A percentile compares a stretch with the other conserved stretches of the same genome.
These are phyloP conservation scores for Castanea sativa DNA, from an alignment of 306 rosid genomes.

Conservation along the genomic window DNA sequence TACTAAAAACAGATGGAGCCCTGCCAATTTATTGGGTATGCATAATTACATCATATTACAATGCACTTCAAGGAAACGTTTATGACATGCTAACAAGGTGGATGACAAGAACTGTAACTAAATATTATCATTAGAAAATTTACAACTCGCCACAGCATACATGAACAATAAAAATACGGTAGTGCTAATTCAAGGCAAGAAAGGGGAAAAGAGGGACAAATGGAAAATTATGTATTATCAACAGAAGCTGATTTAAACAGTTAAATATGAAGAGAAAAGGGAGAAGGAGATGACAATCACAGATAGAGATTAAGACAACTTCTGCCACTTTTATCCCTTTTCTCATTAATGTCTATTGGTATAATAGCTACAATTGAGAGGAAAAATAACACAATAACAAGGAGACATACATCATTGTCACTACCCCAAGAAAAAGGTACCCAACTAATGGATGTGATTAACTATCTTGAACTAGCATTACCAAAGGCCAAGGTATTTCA, in stretches of 20 bases:
- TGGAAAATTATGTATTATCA: background rate
- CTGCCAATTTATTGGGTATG: conserved; percentile 36
- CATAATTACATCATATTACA: background rate
- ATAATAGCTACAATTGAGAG: background rate
- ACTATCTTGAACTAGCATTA: background rate
- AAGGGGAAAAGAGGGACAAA: background rate
- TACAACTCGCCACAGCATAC: background rate
- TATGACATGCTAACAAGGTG: background rate
- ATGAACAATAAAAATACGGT: background rate
- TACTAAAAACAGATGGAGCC: conserved; percentile 77
- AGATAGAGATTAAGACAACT: background rate
- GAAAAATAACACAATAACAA: background rate
- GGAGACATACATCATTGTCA: background rate
- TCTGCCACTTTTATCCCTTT: background rate
- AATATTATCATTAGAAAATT: background rate
- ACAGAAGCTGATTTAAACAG: background rate
- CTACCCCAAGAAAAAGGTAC: background rate
- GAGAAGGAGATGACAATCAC: background rate
- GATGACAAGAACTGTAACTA: background rate
- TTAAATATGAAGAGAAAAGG: background rate
- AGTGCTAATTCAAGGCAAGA: background rate
- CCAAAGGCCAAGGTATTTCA: background rate
- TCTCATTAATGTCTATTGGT: background rate
- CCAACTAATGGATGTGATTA: background rate
- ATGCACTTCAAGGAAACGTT: background rate